These are phyloP conservation scores for Tagetes patula DNA, from an alignment of 129 eudicot species.

Conservation along the genomic window DNA sequence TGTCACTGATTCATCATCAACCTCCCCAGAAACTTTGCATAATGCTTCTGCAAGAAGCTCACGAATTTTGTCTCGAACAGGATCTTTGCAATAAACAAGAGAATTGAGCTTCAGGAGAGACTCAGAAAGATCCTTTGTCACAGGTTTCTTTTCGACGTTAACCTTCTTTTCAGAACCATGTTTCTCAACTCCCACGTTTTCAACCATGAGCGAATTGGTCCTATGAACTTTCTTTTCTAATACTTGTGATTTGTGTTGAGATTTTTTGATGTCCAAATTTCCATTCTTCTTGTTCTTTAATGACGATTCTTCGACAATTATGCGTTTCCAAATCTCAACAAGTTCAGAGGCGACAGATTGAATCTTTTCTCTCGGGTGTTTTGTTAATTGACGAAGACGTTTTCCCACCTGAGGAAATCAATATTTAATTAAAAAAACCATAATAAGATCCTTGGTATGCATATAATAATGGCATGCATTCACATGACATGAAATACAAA, in stretches of 20 bases:
- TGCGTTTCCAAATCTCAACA: constrained; percentile 72
- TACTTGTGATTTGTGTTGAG: constrained; percentile 25
- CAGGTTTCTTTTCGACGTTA: constrained; percentile 34
- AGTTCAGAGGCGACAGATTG: constrained; percentile 61
- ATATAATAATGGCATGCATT: not conserved
- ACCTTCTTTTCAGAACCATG: constrained; percentile 35
- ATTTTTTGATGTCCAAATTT: constrained; percentile 29
- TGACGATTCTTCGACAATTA: constrained; percentile 64
- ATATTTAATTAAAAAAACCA: not conserved
- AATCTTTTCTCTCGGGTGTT: constrained; percentile 72
- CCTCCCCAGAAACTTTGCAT: constrained; percentile 60
- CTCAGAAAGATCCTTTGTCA: constrained; percentile 1
- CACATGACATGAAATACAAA: not conserved
- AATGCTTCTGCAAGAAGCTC: constrained; percentile 77
- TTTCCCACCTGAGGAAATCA: constrained; percentile 61
- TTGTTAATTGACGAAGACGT: constrained; percentile 76
- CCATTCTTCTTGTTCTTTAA: constrained; percentile 55
- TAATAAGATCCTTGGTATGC: too few relatives aligned
- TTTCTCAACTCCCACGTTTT: constrained; percentile 39
- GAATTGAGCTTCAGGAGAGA: constrained; percentile 63
- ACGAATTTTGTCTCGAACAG: constrained; percentile 64
- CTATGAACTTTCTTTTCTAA: constrained; percentile 31
- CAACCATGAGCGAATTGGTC: constrained; percentile 40
- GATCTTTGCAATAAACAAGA: constrained; percentile 57
- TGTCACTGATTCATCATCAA: constrained; percentile 49